A percentile compares a stretch with the other conserved stretches of the same genome.
Conservation (phyloP, 2,329 filamentous ascomycete genomes). For the Tolypocladium album region DNA sequence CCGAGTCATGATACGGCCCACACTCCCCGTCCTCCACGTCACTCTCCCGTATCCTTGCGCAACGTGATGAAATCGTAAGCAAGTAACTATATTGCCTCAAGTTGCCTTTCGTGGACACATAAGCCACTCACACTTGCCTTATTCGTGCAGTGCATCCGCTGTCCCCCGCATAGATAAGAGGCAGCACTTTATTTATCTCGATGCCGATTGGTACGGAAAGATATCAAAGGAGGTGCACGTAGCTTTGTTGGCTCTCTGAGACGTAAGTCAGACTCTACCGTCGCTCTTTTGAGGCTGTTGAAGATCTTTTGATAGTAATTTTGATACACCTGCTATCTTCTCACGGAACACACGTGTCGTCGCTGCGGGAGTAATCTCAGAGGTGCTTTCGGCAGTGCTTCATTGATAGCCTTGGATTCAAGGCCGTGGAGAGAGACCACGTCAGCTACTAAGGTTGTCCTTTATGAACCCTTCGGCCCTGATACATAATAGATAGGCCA, state of each 20-base stretch:
- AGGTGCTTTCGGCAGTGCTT: too few species aligned
- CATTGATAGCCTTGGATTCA: not conserved
- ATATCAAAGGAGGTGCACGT: not conserved
- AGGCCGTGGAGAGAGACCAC: not conserved
- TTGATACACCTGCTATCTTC: not conserved
- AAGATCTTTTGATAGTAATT: not conserved
- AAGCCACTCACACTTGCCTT: not conserved
- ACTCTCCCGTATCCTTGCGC: not conserved
- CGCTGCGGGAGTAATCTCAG: not conserved
- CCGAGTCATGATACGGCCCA: not conserved
- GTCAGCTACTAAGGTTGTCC: not conserved
- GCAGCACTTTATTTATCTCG: not conserved
- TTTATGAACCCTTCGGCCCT: rapidly evolving
- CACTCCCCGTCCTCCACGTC: not conserved
- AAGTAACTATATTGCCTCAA: not conserved
- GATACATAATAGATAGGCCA: too few species aligned
- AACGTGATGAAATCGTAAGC: not conserved
- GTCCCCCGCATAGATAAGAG: not conserved
- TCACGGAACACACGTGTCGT: not conserved
- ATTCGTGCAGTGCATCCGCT: not conserved
- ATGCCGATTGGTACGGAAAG: not conserved
- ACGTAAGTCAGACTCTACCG: not conserved
- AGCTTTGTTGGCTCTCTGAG: not conserved
- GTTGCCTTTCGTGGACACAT: not conserved
- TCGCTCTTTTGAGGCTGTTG: not conserved